Conservation (phyloP, 2,329 filamentous ascomycete genomes). For the Pseudogymnoascus sp. region DNA sequence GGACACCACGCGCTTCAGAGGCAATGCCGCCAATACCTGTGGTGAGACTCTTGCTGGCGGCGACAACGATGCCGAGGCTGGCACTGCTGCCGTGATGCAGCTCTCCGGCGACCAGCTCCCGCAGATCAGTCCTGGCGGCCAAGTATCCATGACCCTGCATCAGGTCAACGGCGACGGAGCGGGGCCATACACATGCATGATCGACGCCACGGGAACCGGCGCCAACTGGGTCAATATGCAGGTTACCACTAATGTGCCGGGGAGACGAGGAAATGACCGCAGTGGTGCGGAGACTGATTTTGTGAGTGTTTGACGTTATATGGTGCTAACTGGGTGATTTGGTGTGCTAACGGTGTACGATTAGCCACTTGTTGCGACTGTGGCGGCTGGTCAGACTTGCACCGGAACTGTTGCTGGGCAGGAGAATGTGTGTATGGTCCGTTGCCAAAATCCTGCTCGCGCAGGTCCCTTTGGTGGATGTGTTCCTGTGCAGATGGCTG, state of each 20-base stretch:
- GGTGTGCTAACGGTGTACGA: slow-evolving; percentile 12
- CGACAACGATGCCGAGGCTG: slow-evolving; percentile 47
- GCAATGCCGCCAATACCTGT: slow-evolving; percentile 42
- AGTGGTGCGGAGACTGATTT: slow-evolving; percentile 31
- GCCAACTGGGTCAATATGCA: slow-evolving; percentile 44
- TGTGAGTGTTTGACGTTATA: slow-evolving; percentile 17
- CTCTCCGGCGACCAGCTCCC: slow-evolving; percentile 49
- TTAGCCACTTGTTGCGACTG: slow-evolving; percentile 47
- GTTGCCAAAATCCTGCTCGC: slow-evolving; percentile 51
- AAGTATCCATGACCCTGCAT: slow-evolving; percentile 54
- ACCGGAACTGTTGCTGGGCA: slow-evolving; percentile 53
- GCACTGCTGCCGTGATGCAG: slow-evolving; percentile 49
- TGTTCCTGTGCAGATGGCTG: slow-evolving; percentile 45
- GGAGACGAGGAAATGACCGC: slow-evolving; percentile 37
- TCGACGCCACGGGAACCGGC: slow-evolving; percentile 52
- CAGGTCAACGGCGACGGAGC: slow-evolving; percentile 61
- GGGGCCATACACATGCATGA: slow-evolving; percentile 49
- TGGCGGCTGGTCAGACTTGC: slow-evolving; percentile 48
- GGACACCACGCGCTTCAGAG: slow-evolving; percentile 55
- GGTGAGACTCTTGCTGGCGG: slow-evolving; percentile 52
- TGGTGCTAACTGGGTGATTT: neutral
- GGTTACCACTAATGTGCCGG: slow-evolving; percentile 47
- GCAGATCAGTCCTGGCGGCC: slow-evolving; percentile 50
- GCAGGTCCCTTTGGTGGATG: slow-evolving; percentile 57
- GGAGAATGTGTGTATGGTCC: slow-evolving; percentile 53